These are phyloP conservation scores for Auricularia auricula-judae DNA, from an alignment of 768 basidiomycete genomes.

Conservation along the genomic window DNA sequence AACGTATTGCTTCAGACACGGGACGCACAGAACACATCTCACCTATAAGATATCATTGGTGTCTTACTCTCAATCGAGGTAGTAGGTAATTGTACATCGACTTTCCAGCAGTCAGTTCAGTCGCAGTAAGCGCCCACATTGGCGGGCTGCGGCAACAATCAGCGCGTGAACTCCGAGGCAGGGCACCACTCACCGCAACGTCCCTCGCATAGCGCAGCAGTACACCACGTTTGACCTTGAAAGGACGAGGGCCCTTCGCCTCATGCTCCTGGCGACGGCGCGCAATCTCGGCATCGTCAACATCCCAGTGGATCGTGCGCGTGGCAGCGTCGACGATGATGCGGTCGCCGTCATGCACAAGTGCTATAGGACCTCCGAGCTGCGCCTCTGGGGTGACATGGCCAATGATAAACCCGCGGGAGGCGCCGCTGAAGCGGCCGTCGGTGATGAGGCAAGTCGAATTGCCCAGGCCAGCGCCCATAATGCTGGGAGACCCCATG, in stretches of 20 bases:
- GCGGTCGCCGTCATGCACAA: conserved; percentile 72
- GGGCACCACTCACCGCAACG: conserved; percentile 56
- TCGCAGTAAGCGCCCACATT: conserved; percentile 77
- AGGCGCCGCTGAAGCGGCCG: conserved; percentile 82
- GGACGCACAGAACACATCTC: too few species aligned
- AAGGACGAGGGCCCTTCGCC: conserved; percentile 45
- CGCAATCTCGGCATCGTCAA: conserved; percentile 54
- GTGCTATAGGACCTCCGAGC: conserved; percentile 77
- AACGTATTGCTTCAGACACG: too few species aligned
- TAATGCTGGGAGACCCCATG: conserved; percentile 38
- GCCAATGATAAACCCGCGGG: conserved; percentile 52
- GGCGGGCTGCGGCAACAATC: conserved; percentile 45
- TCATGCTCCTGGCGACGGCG: conserved; percentile 59
- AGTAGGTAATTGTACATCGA: too few species aligned
- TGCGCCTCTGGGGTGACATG: conserved; percentile 57
- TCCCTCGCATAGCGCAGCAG: conserved; percentile 75
- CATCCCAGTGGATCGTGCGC: conserved; percentile 60
- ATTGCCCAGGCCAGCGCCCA: conserved; percentile 71
- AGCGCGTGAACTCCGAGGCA: neutral
- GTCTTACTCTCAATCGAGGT: too few species aligned
- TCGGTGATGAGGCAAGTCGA: conserved; percentile 80
- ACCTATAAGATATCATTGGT: too few species aligned
- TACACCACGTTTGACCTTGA: conserved; percentile 65
- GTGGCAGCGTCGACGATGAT: conserved; percentile 63
- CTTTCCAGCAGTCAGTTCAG: conserved; percentile 21